A percentile compares a stretch with the other conserved stretches of the same genome.
phyloP scores from a whole-genome alignment of 2,329 filamentous ascomycete species.

The Penicillium sp. region DNA sequence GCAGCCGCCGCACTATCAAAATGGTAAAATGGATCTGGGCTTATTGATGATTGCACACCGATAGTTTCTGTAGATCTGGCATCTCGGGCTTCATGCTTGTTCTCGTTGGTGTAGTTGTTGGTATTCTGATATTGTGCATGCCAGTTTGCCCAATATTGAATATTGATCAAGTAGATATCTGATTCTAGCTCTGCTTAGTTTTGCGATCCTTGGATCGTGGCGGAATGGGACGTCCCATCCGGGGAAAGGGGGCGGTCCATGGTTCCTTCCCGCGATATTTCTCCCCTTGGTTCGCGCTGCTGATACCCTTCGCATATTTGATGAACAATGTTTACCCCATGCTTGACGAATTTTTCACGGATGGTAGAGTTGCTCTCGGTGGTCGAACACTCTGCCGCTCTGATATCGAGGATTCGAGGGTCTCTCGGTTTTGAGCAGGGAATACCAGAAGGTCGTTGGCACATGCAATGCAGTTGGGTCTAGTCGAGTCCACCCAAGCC shows the following conservation, averaged over 20 bases:
- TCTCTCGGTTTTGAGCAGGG: no score
- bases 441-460: not conserved
- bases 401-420: no score
- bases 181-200: slow-evolving; percentile 2
- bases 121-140: not conserved
- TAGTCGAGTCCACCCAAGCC: not conserved
- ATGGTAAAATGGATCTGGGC: not conserved
- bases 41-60: slow-evolving; percentile 1
- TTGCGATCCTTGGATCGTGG: slow-evolving; percentile 24
- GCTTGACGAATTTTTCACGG: not conserved
- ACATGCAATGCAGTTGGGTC: not conserved
- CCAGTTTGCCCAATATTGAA: not conserved
- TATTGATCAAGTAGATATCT: not conserved
- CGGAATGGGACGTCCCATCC: slow-evolving; percentile 23
- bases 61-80: not conserved
- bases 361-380: no score
- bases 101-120: not conserved
- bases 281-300: slow-evolving; percentile 17
- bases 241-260: slow-evolving; percentile 31
- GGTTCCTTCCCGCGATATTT: slow-evolving; percentile 30
- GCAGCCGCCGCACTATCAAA: not conserved
- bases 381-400: not conserved
- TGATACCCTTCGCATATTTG: slow-evolving; percentile 5
- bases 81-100: not conserved
- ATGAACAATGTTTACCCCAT: not conserved